phyloP scores from a whole-genome alignment of 768 basidiomycete species.

The Lactarius evosmus region DNA sequence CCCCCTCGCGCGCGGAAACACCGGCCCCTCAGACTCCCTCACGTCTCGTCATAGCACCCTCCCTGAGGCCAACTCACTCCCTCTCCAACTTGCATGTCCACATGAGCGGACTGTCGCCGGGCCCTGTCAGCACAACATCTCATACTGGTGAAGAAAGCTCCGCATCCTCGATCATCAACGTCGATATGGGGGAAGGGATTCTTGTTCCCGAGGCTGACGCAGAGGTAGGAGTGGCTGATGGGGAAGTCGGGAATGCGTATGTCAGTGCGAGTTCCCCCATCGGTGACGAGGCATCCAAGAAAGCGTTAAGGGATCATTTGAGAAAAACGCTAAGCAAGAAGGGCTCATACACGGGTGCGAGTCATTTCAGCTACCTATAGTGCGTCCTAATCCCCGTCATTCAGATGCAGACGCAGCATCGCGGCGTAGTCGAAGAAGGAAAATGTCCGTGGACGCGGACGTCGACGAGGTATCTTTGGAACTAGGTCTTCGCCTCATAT shows the following conservation, averaged over 20 bases:
- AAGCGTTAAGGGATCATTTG: slow-evolving; percentile 64
- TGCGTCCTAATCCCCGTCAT: background rate
- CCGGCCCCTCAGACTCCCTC: slow-evolving; percentile 46
- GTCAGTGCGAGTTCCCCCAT: slow-evolving; percentile 43
- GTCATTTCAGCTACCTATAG: background rate
- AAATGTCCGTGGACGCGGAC: slow-evolving; percentile 22
- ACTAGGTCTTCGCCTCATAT: background rate
- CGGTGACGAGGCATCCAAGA: slow-evolving; percentile 58
- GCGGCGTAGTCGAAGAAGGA: slow-evolving; percentile 25
- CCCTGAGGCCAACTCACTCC: slow-evolving; percentile 52
- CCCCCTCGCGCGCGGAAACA: slow-evolving; percentile 39
- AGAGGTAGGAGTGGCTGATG: slow-evolving; percentile 53
- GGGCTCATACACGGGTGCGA: slow-evolving; percentile 48
- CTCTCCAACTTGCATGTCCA: slow-evolving; percentile 56
- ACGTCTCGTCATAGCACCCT: slow-evolving; percentile 50
- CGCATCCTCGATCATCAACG: slow-evolving; percentile 65
- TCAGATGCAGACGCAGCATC: slow-evolving; percentile 22
- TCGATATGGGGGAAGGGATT: slow-evolving; percentile 65
- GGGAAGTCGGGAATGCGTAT: slow-evolving; percentile 50
- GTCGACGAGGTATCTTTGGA: slow-evolving; percentile 27
- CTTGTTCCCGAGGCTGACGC: slow-evolving; percentile 67
- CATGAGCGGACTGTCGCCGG: slow-evolving; percentile 26
- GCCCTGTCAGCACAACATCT: slow-evolving; percentile 3
- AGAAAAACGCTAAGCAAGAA: slow-evolving; percentile 60
- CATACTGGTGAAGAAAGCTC: slow-evolving; percentile 36